Base-by-base conservation (phyloP, 2,329 filamentous ascomycete species). In the Mycogone perniciosa region DNA sequence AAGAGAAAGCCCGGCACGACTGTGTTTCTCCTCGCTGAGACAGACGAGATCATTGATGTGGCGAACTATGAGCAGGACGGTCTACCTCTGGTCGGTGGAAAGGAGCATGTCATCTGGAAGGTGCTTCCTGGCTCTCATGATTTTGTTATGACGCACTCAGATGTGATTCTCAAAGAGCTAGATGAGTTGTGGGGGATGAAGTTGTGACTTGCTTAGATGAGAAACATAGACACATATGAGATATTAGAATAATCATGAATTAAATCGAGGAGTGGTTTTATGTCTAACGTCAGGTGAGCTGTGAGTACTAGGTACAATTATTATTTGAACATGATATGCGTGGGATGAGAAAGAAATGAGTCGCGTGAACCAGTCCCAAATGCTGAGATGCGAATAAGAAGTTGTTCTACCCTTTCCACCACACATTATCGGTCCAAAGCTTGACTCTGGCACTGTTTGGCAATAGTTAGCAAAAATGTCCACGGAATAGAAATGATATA, bases 81-180 rank as follows among this genome's bases (percentile, higher is more conserved):
- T 4, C 63, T 80, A 50, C 74, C 75, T 20, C 64, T 81, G 13
- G 59, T 79, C 38, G 77, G 76, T 10, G 78, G 80, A 7, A 62
- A 66, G 44, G 69, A 71, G 0, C 71, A 71, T 10, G 71, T 82
- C 6, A 64, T 67, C 39, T 81, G 78, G 74, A 71, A 67, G 33
- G 62, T 77, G 8, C 66, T 84, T 1, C 71, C 73, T 0, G 79
- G 78, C 1, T 75, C 73, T 1, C 81, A 85, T 58, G 80, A 85
- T 56, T 84, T 84, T 57, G 79, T 81, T 11, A 82, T 83, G 69
- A 80, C 79, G n/a, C 72, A 77, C 52, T 62, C 70, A 0, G 59
- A 64, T 6, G 61, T 67, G 34, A 73, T 78, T 8, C 57, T 81
- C 52, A 59, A 64, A 39, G 70, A 69, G 50, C 66, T 83, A 7